Evolutionary conservation across 495 filamentous ascomycete genomes (phyloP).

Genomic region (Friedmanniomyces endolithicus): DNA sequence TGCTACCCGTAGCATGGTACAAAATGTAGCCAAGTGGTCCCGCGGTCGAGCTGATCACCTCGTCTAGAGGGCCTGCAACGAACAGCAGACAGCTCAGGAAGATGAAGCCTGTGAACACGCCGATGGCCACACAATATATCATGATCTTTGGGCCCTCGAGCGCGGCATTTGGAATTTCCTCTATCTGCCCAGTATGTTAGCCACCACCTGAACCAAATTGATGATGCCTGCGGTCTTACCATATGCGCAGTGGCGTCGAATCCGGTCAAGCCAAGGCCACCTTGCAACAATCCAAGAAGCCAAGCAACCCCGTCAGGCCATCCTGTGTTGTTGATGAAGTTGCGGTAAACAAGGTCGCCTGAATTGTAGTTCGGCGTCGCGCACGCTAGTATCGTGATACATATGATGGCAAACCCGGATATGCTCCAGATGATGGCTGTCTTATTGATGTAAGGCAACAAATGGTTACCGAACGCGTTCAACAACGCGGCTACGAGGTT

Average conservation of each 20-base stretch:
- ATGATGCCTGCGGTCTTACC: neutral
- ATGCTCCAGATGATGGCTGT: constrained; percentile 54
- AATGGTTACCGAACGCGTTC: constrained; percentile 52
- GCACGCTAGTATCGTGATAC: constrained; percentile 51
- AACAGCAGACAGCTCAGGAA: constrained; percentile 57
- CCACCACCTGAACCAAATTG: neutral
- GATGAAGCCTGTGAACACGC: constrained; percentile 52
- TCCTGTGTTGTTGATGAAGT: constrained; percentile 37
- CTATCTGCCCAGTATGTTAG: constrained; percentile 26
- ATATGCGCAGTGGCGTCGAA: constrained; percentile 39
- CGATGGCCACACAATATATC: constrained; percentile 58
- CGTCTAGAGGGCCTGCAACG: constrained; percentile 45
- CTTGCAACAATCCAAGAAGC: constrained; percentile 42
- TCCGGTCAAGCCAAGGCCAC: constrained; percentile 41
- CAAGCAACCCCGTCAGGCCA: constrained; percentile 47
- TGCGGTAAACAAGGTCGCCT: constrained; percentile 41
- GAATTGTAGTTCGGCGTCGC: constrained; percentile 49
- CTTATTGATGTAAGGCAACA: constrained; percentile 55
- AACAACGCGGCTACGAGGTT: constrained; percentile 50
- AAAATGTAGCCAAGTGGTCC: constrained; percentile 61
- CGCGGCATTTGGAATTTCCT: constrained; percentile 60
- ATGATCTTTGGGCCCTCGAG: constrained; percentile 58
- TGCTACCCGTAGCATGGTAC: constrained; percentile 52
- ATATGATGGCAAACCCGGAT: constrained; percentile 54
- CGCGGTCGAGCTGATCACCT: constrained; percentile 47